Conservation (phyloP, 2,329 filamentous ascomycete species). For the Aspergillus persii region DNA sequence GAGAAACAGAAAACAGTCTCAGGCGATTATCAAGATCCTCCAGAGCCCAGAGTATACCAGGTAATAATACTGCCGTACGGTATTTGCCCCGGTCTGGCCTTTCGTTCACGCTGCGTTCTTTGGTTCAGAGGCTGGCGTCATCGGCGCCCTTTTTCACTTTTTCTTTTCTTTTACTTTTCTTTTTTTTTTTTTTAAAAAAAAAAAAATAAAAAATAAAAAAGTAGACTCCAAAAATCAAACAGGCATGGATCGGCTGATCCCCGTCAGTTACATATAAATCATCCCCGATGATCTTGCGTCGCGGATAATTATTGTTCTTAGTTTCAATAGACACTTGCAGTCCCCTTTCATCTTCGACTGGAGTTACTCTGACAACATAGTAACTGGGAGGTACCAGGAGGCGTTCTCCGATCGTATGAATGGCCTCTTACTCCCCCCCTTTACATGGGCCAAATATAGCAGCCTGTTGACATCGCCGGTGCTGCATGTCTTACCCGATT, state of each 20-base stretch:
- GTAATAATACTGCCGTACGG: background rate
- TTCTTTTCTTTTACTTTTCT: background rate
- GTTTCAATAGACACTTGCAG: background rate
- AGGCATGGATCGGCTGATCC: background rate
- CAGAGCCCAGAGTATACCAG: background rate
- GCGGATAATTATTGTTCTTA: background rate
- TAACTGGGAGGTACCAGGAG: too few relatives aligned
- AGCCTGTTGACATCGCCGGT: conserved; percentile 7
- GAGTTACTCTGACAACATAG: too few relatives aligned
- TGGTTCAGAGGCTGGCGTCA: background rate
- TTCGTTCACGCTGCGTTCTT: background rate
- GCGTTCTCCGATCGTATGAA: background rate
- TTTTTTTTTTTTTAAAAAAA: background rate
- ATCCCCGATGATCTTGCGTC: background rate
- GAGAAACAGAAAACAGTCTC: background rate
- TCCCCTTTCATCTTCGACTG: background rate
- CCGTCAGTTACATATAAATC: too few relatives aligned
- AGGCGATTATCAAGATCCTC: background rate
- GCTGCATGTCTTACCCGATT: conserved; percentile 20
- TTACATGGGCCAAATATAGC: conserved; percentile 17
- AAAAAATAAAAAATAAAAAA: too few relatives aligned
- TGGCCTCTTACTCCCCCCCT: background rate
- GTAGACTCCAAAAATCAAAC: too few relatives aligned
- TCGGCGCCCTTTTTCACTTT: background rate
- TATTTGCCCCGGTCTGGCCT: background rate